A percentile compares a stretch with the other conserved stretches of the same genome.
Conservation (phyloP, 768 basidiomycete species). For the Sarcomyxa edulis region DNA sequence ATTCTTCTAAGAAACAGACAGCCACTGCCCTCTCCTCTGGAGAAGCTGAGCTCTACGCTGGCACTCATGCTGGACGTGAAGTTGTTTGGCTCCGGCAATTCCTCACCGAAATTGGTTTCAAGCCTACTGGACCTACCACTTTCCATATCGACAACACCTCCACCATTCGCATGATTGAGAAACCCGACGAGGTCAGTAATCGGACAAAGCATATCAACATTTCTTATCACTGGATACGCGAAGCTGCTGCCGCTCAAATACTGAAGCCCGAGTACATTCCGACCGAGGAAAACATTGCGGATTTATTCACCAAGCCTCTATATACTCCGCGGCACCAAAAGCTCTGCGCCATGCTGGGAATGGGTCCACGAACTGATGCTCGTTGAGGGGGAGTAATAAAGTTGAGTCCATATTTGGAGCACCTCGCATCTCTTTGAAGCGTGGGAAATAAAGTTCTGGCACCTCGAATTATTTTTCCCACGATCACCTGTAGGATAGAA, state of each 20-base stretch:
- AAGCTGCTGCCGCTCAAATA: background rate
- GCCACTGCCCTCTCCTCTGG: slow-evolving; percentile 24
- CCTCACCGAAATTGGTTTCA: slow-evolving; percentile 9
- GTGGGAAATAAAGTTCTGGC: too few relatives aligned
- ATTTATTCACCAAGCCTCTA: slow-evolving; percentile 2
- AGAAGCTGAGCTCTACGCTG: slow-evolving; percentile 27
- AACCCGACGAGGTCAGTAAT: background rate
- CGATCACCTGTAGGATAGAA: too few relatives aligned
- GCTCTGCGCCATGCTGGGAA: too few relatives aligned
- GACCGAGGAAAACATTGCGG: background rate
- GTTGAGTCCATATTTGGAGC: too few relatives aligned
- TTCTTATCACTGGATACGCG: slow-evolving; percentile 6
- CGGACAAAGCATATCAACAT: slow-evolving; percentile 8
- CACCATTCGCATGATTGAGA: background rate
- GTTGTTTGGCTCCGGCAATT: slow-evolving; percentile 15
- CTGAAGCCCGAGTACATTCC: background rate
- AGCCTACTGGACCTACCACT: background rate
- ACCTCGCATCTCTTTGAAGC: too few relatives aligned
- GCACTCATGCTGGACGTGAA: slow-evolving; percentile 15
- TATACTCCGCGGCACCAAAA: too few relatives aligned
- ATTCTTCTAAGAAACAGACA: slow-evolving; percentile 25
- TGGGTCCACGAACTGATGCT: too few relatives aligned
- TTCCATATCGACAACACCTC: slow-evolving; percentile 2
- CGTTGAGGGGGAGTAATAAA: too few relatives aligned
- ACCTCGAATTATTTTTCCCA: too few relatives aligned